Conservation (phyloP, 2,329 filamentous ascomycete species). For the Chalaropsis thielavioides region DNA sequence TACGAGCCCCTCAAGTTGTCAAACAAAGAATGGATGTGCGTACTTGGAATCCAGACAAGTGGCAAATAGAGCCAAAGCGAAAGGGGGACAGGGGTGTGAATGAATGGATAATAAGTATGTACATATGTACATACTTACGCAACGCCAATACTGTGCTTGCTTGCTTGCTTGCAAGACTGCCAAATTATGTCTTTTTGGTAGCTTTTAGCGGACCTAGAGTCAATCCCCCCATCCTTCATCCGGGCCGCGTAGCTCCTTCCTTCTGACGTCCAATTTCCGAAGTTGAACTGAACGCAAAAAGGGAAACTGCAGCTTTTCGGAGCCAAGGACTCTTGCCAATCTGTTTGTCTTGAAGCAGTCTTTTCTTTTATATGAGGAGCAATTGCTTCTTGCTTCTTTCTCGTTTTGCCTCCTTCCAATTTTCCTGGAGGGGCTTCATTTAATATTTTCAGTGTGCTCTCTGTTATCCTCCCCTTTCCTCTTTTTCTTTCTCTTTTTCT, state of each 20-base stretch:
- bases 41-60: neutral
- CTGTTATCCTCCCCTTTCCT: neutral
- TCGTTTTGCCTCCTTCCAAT: neutral
- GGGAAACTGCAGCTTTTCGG: neutral
- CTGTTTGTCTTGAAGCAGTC: neutral
- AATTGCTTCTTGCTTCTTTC: neutral
- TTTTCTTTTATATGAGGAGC: neutral
- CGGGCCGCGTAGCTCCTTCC: conserved; percentile 1
- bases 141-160: neutral
- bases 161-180: neutral
- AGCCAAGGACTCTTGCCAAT: neutral
- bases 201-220: neutral
- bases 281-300: neutral
- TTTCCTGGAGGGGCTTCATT: neutral
- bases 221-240: neutral
- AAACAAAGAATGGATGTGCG: neutral
- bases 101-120: neutral
- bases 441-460: neutral
- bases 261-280: conserved; percentile 1
- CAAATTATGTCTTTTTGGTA: neutral
- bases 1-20: neutral
- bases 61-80: neutral
- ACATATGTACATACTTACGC: no score
- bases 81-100: neutral
- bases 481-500: neutral